These are phyloP conservation scores for Groenewaldozyma auringiensis DNA, from an alignment of 1,139 yeast species.

Conservation along the genomic window DNA sequence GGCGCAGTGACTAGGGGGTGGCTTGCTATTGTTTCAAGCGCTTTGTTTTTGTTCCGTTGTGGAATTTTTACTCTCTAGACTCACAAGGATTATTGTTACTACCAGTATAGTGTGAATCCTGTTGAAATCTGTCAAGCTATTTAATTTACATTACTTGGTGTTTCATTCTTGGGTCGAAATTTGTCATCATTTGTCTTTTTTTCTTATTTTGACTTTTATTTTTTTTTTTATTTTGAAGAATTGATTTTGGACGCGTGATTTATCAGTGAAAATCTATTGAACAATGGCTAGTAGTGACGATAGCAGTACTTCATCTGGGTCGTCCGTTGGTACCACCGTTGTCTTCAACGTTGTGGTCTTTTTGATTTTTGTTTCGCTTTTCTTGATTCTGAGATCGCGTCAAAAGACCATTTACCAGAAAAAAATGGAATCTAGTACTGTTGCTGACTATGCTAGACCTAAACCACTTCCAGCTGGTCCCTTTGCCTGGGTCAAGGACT, in stretches of 20 bases:
- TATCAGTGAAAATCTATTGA: too few relatives aligned
- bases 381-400: constrained; percentile 57
- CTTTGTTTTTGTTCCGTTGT: too few relatives aligned
- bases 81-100: too few relatives aligned
- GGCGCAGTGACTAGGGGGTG: too few relatives aligned
- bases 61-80: too few relatives aligned
- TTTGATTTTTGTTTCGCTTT: constrained; percentile 46
- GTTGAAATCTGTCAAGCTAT: too few relatives aligned
- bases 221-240: not conserved
- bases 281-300: not conserved
- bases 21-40: too few relatives aligned
- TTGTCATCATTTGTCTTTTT: not conserved
- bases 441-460: constrained; percentile 36
- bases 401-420: constrained; percentile 77
- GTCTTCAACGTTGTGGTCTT: constrained; percentile 53
- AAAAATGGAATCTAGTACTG: constrained; percentile 48
- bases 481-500: constrained; percentile 31
- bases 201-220: not conserved
- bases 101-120: too few relatives aligned
- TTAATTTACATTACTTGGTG: not conserved
- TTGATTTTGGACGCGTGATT: not conserved
- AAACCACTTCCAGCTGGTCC: constrained; percentile 29
- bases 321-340: constrained; percentile 44
- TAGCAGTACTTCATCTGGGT: constrained; percentile 21
- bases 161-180: not conserved